Conservation (phyloP, 805 yeast genomes). For the Candida sonorensis region DNA sequence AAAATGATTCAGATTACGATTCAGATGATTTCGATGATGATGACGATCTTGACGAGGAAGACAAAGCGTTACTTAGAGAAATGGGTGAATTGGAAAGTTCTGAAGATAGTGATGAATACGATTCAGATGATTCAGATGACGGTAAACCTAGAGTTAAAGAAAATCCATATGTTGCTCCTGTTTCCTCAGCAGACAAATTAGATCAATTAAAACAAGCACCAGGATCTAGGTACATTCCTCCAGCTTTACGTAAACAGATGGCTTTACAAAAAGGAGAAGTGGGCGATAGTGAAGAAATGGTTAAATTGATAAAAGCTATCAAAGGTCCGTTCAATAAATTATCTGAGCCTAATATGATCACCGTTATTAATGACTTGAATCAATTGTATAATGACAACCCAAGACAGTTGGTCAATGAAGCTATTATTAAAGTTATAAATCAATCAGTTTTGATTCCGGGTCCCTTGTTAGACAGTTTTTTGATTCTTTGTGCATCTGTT, state of each 20-base stretch:
- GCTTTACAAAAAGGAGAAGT: slow-evolving; percentile 26
- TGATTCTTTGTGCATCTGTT: slow-evolving; percentile 72
- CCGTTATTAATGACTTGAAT: slow-evolving; percentile 65
- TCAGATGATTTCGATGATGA: slow-evolving; percentile 27
- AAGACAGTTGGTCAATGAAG: slow-evolving; percentile 72
- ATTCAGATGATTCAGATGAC: slow-evolving; percentile 15
- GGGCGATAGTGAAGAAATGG: slow-evolving; percentile 37
- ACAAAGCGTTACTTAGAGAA: slow-evolving; percentile 23
- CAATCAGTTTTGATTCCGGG: slow-evolving; percentile 60
- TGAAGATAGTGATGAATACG: slow-evolving; percentile 12
- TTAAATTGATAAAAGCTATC: slow-evolving; percentile 50
- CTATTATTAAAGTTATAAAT: slow-evolving; percentile 53
- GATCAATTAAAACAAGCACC: slow-evolving; percentile 16
- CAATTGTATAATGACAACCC: slow-evolving; percentile 59
- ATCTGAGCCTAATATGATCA: slow-evolving; percentile 77
- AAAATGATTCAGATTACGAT: slow-evolving; percentile 11
- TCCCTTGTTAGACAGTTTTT: slow-evolving; percentile 68
- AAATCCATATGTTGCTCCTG: slow-evolving; percentile 73
- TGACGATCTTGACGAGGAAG: slow-evolving; percentile 26
- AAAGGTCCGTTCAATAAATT: slow-evolving; percentile 83
- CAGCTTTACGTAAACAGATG: slow-evolving; percentile 62
- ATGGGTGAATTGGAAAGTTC: slow-evolving; percentile 26
- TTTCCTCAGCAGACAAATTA: slow-evolving; percentile 6
- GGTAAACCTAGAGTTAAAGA: slow-evolving; percentile 38
- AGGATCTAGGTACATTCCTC: slow-evolving; percentile 67